A percentile compares a stretch with the other conserved stretches of the same genome.
Conservation (phyloP, 208 protist species). For the Trypanosoma melophagium region DNA sequence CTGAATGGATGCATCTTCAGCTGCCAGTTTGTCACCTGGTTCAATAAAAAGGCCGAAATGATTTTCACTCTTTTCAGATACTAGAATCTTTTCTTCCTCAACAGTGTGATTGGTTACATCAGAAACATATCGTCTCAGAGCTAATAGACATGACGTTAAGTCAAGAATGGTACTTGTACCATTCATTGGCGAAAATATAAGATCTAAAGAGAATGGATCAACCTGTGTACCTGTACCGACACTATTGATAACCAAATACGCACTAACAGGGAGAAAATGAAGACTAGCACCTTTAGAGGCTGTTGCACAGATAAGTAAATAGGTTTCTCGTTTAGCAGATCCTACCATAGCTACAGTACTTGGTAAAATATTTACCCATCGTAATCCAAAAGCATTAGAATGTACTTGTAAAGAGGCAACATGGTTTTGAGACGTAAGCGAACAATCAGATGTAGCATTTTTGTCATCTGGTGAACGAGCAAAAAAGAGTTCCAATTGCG, state of each 20-base stretch:
- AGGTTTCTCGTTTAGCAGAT: slow-evolving; percentile 26
- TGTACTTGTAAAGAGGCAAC: slow-evolving; percentile 22
- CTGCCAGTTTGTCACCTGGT: slow-evolving; percentile 13
- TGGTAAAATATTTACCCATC: slow-evolving; percentile 40
- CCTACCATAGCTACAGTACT: slow-evolving; percentile 29
- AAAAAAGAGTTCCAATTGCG: slow-evolving; percentile 41
- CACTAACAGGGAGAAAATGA: slow-evolving; percentile 44
- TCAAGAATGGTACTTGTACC: slow-evolving; percentile 31
- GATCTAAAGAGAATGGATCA: slow-evolving; percentile 35
- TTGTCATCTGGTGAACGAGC: slow-evolving; percentile 18
- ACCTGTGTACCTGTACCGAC: slow-evolving; percentile 23
- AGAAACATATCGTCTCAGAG: slow-evolving; percentile 20
- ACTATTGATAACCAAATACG: slow-evolving; percentile 48
- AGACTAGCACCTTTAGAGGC: slow-evolving; percentile 32
- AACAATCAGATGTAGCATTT: slow-evolving; percentile 9
- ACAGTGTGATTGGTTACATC: slow-evolving; percentile 6
- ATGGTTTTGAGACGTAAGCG: slow-evolving; percentile 20
- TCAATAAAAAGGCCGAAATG: slow-evolving; percentile 41
- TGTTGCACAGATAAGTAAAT: slow-evolving; percentile 56
- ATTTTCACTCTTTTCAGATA: slow-evolving; percentile 36
- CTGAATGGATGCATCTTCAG: slow-evolving; percentile 1
- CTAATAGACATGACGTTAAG: slow-evolving; percentile 14
- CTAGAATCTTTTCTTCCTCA: slow-evolving; percentile 24
- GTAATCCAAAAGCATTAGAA: slow-evolving; percentile 42
- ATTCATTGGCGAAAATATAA: slow-evolving; percentile 45